Base-by-base conservation (phyloP, 768 basidiomycete species). In the Agaricus sinodeliciosus region DNA sequence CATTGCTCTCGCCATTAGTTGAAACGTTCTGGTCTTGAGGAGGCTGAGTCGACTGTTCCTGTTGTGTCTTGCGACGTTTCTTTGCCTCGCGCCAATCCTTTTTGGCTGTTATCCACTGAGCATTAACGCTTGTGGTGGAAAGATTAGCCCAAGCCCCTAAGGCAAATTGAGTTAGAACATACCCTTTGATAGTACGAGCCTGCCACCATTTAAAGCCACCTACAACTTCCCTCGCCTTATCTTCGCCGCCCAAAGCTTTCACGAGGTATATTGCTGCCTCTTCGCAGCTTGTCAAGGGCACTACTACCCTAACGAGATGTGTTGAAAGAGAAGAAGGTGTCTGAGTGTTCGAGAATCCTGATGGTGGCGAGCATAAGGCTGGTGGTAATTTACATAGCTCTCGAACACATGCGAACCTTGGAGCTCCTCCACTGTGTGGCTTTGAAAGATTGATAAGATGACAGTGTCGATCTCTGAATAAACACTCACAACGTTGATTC, bases 191-290 rank as follows among this genome's bases (percentile, higher is more conserved):
- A 16, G 87, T 85, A 39, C 94, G 84, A 31, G 94, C 92, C 68
- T 96, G 94, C 95, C 95, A 98, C 94, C 95, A 98, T 64, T 94
- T 94, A 4, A 82, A 80, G 1, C 95, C 95, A 9, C 95, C 95
- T 3, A 93, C 84, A 27, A 91, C 64, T 37, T 76, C 76, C 57
- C 81, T 78, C 44, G 77, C 80, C 12, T 79, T 74, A 37, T 87
- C 79, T 60, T 88, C 85, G n/a, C 94, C 94, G 1, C 94, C 93
- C 7, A 96, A 73, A 3, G 82, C 90, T 55, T 80, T 72, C 52
- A 94, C 83, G 43, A 97, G 75, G 57, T 82, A 68, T 0, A 67
- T 65, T 4, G 93, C 89, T 2, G 92, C 89, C 25, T 84, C 76
- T 39, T 87, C 80, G 60, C 93, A 93, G 42, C 74, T 81, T 0